Conservation (phyloP, 73 alveolate species). For the Paramecium sonneborni region DNA sequence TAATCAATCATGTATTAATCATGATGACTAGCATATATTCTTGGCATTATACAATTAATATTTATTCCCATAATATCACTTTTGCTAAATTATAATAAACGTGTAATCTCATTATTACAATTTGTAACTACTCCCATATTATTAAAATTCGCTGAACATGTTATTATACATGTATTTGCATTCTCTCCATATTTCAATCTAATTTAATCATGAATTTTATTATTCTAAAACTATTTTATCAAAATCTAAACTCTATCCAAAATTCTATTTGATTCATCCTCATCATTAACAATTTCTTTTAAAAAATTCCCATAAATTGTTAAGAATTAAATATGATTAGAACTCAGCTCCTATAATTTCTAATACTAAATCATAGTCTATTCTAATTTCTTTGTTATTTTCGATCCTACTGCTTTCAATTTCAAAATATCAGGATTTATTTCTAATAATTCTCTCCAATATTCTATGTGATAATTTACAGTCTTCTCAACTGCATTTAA, state of each 20-base stretch:
- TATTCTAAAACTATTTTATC: neutral
- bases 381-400: slow-evolving; percentile 56
- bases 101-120: slow-evolving; percentile 24
- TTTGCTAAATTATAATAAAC: slow-evolving; percentile 39
- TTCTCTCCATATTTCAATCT: slow-evolving; percentile 60
- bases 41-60: slow-evolving; percentile 61
- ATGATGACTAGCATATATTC: slow-evolving; percentile 44
- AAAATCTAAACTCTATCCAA: slow-evolving; percentile 57
- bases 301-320: slow-evolving; percentile 57
- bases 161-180: slow-evolving; percentile 58
- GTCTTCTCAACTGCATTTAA: slow-evolving; percentile 47
- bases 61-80: slow-evolving; percentile 53
- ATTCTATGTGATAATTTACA: slow-evolving; percentile 48
- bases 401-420: slow-evolving; percentile 49
- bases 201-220: slow-evolving; percentile 21
- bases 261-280: slow-evolving; percentile 48
- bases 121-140: slow-evolving; percentile 47
- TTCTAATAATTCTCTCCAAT: slow-evolving; percentile 64
- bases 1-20: slow-evolving; percentile 49
- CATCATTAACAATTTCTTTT: slow-evolving; percentile 61
- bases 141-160: slow-evolving; percentile 46
- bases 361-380: slow-evolving; percentile 15
- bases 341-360: slow-evolving; percentile 31
- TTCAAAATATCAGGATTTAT: slow-evolving; percentile 60
- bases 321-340: slow-evolving; percentile 51